Evolutionary conservation across 305 asterid genomes (phyloP), one percentile per base, ranked within the genome.

Genomic region (Solanum hybrid): DNA sequence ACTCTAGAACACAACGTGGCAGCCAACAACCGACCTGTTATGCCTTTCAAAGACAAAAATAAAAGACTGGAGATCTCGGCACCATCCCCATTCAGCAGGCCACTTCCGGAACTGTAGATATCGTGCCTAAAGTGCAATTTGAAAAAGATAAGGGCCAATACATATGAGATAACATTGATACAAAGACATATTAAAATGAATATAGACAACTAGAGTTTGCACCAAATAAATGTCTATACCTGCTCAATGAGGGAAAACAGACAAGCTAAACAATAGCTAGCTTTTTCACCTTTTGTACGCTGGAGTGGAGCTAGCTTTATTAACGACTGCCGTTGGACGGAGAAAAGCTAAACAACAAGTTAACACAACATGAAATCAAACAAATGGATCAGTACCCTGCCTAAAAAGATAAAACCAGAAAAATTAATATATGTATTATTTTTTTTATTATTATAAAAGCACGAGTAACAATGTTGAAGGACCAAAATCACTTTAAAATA

Each of bases 41-140:
- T 97, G 99, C 82, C 95, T 96, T 91, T 94, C 95, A 91, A 97
- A 96, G 82, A 97, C 99, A 88, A 97, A 97, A 88, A 97, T 94
- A 92, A 97, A 97, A 27, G 98, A 95, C 91, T 94, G 98, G 87
- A 97, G 96, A 91, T 97, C 98, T 73, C 99, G 95, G 90, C 98
- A 96, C 99, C 99, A 97, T 73, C 99, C 99, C 99, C 99, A 97
- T 93, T 97, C 99, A 90, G 93, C 98, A 7, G 99, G 99, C 99
- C 98, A 96, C 42, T 94, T 92, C 72, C 98, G 93, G 88, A 94
- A 94, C 85, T 46, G 94, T 80, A 97, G 91, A 90, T 95, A 95
- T 27, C 94, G 94, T 80, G 99, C 97, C 99, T 97, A 80, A 87
- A 91, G 78, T 22, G 32, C 35, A 31, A 10, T 84, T 84, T 31